Base-by-base conservation (phyloP, 164 flowering plant genomes). In the Brasenia schreberi region DNA sequence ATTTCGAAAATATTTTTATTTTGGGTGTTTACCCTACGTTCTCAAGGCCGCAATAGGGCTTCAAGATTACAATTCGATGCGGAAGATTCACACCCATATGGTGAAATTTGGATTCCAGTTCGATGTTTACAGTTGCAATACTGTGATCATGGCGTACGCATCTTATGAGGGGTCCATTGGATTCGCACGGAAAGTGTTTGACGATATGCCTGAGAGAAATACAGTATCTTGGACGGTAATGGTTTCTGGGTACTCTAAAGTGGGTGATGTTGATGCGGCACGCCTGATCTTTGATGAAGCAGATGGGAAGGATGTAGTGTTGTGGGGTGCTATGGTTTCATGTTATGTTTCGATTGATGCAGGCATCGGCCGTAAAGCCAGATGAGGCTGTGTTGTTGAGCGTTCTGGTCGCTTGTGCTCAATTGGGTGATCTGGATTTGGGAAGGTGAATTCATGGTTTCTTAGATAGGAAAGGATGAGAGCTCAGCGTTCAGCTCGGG, bases 311-410 rank as follows among this genome's bases (percentile, higher is more conserved):
- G 89, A 88, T 78, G 75, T 69, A 63, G 87, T 79, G 27, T 66
- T 85, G 18, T 87, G 90, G 89, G 89, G 89, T 66, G 77, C 87
- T 11, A 82, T 88, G 82, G 76, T 88, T 58, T 84, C 89, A 10
- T 80, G 85, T 44, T 86, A 83, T 75, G 88, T 83, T 84, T 65
- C 79, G 80, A 33, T 27, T 77, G 69, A 80, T 85, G 89, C 89
- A 86, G 68, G 62, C 65, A 64, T 65, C 68, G 14, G 74, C 74
- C 43, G 42, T 81, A 42, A 72, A 70, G 61, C 83, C 84, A 53
- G 94, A 88, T 67, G 89, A 86, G 71, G 78, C 71, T 3, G 75
- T 82, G 12, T 74, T 85, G 66, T 83, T 77, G 67, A 79, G 84
- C 53, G 70, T 74, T 42, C 82, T 87, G 56, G 72, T 81, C 73